Evolutionary conservation across 2,329 filamentous ascomycete genomes (phyloP), one percentile per base, ranked within the genome.

Genomic region (Rhinocladiella mackenziei): DNA sequence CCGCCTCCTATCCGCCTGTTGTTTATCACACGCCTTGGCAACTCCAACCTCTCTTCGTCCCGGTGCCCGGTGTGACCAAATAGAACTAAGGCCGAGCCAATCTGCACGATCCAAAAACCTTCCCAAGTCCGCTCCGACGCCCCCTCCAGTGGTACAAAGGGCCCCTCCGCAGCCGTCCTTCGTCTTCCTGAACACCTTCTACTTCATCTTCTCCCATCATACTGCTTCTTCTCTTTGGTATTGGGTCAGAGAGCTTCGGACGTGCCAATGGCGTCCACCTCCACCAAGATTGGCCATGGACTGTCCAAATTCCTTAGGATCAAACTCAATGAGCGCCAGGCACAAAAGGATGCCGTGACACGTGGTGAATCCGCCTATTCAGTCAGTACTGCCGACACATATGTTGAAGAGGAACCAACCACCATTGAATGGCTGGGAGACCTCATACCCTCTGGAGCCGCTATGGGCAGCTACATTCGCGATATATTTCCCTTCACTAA

Each of bases 401-500:
- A 94, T 61, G 74, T 92, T 43, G 91, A 98, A 61, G 75, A 84
- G 14, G 84, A 87, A 49, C 91, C 92, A 0, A 86, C 81, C 3
- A 78, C 80, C 0, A 59, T 65, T 5, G 89, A 95, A 60, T 94
- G 81, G 78, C 53, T 97, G 10, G 60, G 63, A 4, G 75, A 82
- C 2, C 66, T 84, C 13, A 60, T 77, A 0, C 92, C 91, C 0
- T 73, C 72, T 0, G 63, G 70, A 5, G 53, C 62, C 1, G 75
- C 84, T 25, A 41, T 83, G 3, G 36, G 64, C 4, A 56, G 68
- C 2, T 98, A 96, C 60, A 43, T 81, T 45, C 68, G 72, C 54
- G 84, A 78, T 10, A 70, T 97, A 1, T 94, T 98, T 56, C 92
- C 92, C 0, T 97, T 96, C 61, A 63, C 85, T 4, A 74, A 79